phyloP scores from a whole-genome alignment of 1,139 yeast species.

The Lodderomyces metapsilosis region DNA sequence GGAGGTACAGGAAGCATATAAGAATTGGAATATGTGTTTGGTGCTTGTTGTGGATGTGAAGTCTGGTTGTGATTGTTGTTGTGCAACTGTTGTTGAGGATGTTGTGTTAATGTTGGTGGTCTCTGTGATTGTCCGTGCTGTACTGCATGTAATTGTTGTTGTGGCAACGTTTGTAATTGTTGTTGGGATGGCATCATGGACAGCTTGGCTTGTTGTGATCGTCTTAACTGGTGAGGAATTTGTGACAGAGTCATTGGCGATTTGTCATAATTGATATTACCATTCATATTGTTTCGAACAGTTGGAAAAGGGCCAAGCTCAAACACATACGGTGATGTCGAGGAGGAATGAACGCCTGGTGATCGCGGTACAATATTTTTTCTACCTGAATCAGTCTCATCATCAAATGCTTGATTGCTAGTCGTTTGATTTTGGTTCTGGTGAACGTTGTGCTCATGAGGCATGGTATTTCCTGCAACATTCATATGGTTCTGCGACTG shows the following conservation, averaged over 20 bases:
- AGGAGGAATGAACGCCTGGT: slow-evolving; percentile 15
- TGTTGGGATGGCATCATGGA: slow-evolving; percentile 2
- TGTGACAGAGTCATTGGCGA: slow-evolving; percentile 9
- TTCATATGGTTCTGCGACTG: slow-evolving; percentile 7
- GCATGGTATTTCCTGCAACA: neutral
- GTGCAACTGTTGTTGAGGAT: slow-evolving; percentile 6
- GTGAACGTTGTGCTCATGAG: neutral
- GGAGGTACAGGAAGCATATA: slow-evolving; percentile 22
- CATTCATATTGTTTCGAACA: slow-evolving; percentile 10
- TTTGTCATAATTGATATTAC: slow-evolving; percentile 9
- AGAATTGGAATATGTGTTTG: slow-evolving; percentile 10
- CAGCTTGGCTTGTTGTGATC: slow-evolving; percentile 4
- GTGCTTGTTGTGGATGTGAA: slow-evolving; percentile 8
- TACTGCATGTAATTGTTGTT: slow-evolving; percentile 3
- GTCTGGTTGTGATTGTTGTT: slow-evolving; percentile 6
- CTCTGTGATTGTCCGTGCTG: slow-evolving; percentile 4
- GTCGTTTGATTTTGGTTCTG: neutral
- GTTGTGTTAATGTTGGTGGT: slow-evolving; percentile 5
- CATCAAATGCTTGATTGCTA: slow-evolving; percentile 10
- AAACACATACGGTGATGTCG: slow-evolving; percentile 19
- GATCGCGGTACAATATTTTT: slow-evolving; percentile 15
- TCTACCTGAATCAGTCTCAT: slow-evolving; percentile 12
- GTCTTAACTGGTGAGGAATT: slow-evolving; percentile 3
- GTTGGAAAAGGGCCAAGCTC: slow-evolving; percentile 16
- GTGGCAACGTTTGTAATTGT: slow-evolving; percentile 7